Percentiles rank a stretch among this genome's conserved stretches.
These are phyloP conservation scores for Eucalyptus polybractea DNA, from an alignment of 345 rosid species.

Conservation along the genomic window DNA sequence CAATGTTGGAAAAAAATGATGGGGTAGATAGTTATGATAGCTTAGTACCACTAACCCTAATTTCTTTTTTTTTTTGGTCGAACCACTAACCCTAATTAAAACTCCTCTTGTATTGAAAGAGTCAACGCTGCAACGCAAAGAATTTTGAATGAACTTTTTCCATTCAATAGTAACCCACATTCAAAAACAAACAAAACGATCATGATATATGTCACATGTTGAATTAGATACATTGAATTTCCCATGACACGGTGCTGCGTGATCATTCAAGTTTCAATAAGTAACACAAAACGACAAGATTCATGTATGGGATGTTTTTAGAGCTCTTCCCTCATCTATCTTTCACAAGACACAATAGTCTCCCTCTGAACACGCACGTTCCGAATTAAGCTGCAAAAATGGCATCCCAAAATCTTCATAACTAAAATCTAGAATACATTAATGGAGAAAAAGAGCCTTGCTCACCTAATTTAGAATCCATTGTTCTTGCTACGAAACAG, in stretches of 20 bases:
- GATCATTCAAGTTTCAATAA: neutral
- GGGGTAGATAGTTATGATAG: neutral
- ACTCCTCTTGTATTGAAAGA: neutral
- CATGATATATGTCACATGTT: neutral
- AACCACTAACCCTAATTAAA: neutral
- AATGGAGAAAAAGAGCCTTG: too few relatives aligned
- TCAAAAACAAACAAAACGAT: neutral
- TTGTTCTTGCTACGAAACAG: too few relatives aligned
- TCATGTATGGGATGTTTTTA: neutral
- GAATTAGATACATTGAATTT: neutral
- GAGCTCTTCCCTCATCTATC: neutral
- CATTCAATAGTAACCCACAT: neutral
- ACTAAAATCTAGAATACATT: too few relatives aligned
- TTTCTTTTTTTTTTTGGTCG: too few relatives aligned
- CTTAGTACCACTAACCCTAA: neutral
- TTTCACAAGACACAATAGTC: neutral
- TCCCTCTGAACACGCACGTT: neutral
- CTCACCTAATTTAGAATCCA: too few relatives aligned
- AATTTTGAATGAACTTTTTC: neutral
- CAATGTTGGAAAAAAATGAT: neutral
- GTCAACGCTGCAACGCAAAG: neutral
- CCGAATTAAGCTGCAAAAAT: neutral
- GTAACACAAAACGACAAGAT: neutral
- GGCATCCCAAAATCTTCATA: too few relatives aligned
- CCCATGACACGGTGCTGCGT: fast-evolving